Evolutionary conservation across 768 basidiomycete species (phyloP).

Genomic region (Amanita exitialis): DNA sequence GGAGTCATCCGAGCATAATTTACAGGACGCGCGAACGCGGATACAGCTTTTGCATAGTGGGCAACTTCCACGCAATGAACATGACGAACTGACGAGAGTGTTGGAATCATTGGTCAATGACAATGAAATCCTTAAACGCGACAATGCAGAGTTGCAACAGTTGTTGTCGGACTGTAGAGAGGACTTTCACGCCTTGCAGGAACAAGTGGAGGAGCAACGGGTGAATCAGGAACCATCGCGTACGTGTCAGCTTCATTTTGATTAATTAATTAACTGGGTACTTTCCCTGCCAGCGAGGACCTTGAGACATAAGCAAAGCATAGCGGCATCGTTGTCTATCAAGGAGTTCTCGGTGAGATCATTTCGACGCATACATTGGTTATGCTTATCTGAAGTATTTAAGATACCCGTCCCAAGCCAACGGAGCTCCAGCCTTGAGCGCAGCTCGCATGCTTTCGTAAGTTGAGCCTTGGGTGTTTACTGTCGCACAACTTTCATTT

Average conservation of each 20-base stretch:
- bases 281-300: background rate
- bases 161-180: conserved; percentile 70
- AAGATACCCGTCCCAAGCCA: conserved; percentile 11
- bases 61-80: conserved; percentile 21
- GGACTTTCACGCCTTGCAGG: conserved; percentile 56
- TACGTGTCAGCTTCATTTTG: background rate
- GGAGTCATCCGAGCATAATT: conserved; percentile 56
- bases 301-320: conserved; percentile 17
- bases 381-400: background rate
- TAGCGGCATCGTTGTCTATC: background rate
- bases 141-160: conserved; percentile 70
- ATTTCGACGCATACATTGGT: background rate
- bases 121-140: conserved; percentile 74
- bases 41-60: conserved; percentile 26
- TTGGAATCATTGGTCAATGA: conserved; percentile 81
- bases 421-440: conserved; percentile 20
- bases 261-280: background rate
- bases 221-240: conserved; percentile 21
- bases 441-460: conserved; percentile 15
- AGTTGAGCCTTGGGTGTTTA: conserved; percentile 2
- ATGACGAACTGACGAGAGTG: conserved; percentile 54
- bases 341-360: conserved; percentile 3
- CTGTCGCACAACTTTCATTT: background rate
- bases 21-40: conserved; percentile 55
- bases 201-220: conserved; percentile 68